A percentile compares a stretch with the other conserved stretches of the same genome.
These are phyloP conservation scores for Candida krabiensis DNA, from an alignment of 805 yeast genomes.

Conservation along the genomic window DNA sequence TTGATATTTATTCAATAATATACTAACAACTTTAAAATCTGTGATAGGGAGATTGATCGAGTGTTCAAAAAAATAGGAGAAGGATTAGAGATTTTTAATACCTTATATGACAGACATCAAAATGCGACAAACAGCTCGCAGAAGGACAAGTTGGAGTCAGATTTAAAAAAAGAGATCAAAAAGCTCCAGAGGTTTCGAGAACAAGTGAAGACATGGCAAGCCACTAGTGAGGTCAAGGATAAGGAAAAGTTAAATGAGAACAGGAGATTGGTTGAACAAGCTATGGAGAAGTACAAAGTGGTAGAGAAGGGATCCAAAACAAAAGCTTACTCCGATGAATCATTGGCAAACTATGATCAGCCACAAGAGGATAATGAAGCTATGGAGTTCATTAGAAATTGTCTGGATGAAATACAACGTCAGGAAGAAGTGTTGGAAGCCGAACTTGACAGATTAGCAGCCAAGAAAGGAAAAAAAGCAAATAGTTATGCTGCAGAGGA, in stretches of 20 bases:
- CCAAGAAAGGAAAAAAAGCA: slow-evolving; percentile 57
- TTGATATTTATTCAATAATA: too few relatives aligned
- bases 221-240: slow-evolving; percentile 52
- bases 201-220: slow-evolving; percentile 59
- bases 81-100: slow-evolving; percentile 56
- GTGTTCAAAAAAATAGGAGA: slow-evolving; percentile 61
- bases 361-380: slow-evolving; percentile 80
- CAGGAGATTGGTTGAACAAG: slow-evolving; percentile 39
- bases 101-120: slow-evolving; percentile 53
- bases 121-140: slow-evolving; percentile 49
- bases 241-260: slow-evolving; percentile 47
- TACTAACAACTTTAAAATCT: too few relatives aligned
- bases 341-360: slow-evolving; percentile 45
- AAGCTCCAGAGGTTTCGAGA: slow-evolving; percentile 59
- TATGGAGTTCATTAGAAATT: slow-evolving; percentile 62
- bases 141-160: slow-evolving; percentile 56
- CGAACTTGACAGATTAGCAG: slow-evolving; percentile 54
- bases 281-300: slow-evolving; percentile 63
- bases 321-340: slow-evolving; percentile 59
- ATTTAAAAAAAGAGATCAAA: slow-evolving; percentile 59
- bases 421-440: slow-evolving; percentile 80
- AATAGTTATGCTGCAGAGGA: slow-evolving; percentile 43
- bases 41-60: slow-evolving; percentile 54
- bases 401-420: slow-evolving; percentile 75
- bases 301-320: slow-evolving; percentile 57